Percentiles rank a stretch among this genome's conserved stretches.
Conservation (phyloP, 176 grass and related monocot genomes). For the Cenchrus americanus region DNA sequence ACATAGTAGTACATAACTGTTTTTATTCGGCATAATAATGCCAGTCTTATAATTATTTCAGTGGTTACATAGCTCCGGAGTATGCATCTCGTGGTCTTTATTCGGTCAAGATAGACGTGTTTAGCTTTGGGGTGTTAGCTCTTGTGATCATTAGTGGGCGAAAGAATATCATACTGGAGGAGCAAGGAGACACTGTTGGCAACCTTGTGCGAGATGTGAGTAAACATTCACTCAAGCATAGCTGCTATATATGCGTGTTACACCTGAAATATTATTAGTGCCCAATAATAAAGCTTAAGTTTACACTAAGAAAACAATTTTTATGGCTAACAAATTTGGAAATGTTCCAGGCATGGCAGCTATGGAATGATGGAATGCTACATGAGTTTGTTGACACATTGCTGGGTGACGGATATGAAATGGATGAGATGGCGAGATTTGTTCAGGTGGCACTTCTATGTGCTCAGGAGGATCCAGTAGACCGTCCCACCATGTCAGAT, state of each 20-base stretch:
- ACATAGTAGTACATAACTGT: background rate
- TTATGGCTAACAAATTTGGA: background rate
- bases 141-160: conserved; percentile 51
- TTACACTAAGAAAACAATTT: background rate
- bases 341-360: conserved; percentile 52
- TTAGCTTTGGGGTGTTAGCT: conserved; percentile 53
- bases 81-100: conserved; percentile 50
- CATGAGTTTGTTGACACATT: conserved; percentile 46
- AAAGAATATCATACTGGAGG: conserved; percentile 34
- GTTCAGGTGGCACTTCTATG: conserved; percentile 52
- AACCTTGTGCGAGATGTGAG: conserved; percentile 57
- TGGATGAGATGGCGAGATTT: conserved; percentile 10
- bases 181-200: conserved; percentile 41
- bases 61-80: conserved; percentile 59
- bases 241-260: background rate
- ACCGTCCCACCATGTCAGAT: conserved; percentile 50
- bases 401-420: background rate
- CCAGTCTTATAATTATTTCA: background rate
- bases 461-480: conserved; percentile 51
- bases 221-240: conserved; percentile 13
- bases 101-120: conserved; percentile 60
- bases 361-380: conserved; percentile 42
- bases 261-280: background rate
- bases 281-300: background rate
- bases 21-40: background rate